Base-by-base conservation (phyloP, 2,329 filamentous ascomycete genomes). In the Stromatinia cepivora region DNA sequence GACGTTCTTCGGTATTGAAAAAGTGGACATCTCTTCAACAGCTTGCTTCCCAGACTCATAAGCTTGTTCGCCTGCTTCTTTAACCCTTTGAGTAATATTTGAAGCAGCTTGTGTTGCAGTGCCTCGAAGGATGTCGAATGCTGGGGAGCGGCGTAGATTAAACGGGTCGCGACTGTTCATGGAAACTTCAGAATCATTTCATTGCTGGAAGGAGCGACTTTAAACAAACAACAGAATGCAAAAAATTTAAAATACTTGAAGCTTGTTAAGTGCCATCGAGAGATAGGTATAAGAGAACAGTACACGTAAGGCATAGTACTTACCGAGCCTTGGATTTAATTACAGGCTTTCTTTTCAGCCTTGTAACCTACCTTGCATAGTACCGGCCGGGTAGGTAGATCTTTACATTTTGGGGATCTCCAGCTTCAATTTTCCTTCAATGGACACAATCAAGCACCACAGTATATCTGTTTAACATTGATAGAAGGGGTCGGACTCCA, bases 1-100 rank as follows among this genome's bases (percentile, higher is more conserved):
- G n/a, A 89, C 84, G 81, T 91, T 88, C 78, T 86, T 87, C 22
- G 90, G 90, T 50, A 91, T 81, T 62, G 86, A 82, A 81, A 92
- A 93, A 61, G 82, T 71, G 85, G 82, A 76, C 88, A 90, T 90
- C 71, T 84, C 82, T 73, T 78, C 78, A 57, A 79, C 77, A 48
- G 76, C 78, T 74, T 79, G 78, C 70, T 78, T 80, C 67, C 79
- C 76, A 71, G 79, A 78, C 72, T 84, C 83, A 74, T 84, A 79
- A 65, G 82, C 84, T 78, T 83, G 79, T 66, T 81, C 78, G 75
- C 83, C 80, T 72, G 81, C 83, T 79, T 84, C 83, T 72, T 83
- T 81, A 72, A 84, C 83, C 74, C 82, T 81, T 71, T 83, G 81
- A 71, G 80, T 81, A 72, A 84, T 79, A 66, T 83, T 79, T 70